Conservation (phyloP, 2,329 filamentous ascomycete genomes). For the Penicillium sp. region DNA sequence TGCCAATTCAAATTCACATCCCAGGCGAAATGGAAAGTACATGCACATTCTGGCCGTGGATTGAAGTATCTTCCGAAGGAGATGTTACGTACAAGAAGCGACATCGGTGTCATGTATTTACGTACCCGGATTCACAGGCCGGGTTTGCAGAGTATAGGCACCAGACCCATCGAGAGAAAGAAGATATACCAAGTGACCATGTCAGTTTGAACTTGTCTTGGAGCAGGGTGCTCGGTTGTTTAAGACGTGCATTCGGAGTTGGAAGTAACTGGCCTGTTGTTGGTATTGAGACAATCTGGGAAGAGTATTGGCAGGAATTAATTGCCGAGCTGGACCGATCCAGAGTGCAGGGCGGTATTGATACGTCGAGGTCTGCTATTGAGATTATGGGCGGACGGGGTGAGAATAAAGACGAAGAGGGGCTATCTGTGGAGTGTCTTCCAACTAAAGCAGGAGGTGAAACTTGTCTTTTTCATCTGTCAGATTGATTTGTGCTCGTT, state of each 20-base stretch:
- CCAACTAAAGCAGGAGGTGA: constrained; percentile 40
- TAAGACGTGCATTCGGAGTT: constrained; percentile 60
- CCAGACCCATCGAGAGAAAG: constrained; percentile 29
- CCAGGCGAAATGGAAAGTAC: constrained; percentile 35
- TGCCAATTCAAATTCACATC: constrained; percentile 58
- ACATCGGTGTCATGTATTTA: constrained; percentile 44
- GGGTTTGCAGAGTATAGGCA: constrained; percentile 69
- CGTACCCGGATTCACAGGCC: constrained; percentile 55
- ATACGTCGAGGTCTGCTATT: constrained; percentile 13
- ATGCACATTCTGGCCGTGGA: constrained; percentile 25
- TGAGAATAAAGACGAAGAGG: constrained; percentile 11
- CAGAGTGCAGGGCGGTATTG: constrained; percentile 13
- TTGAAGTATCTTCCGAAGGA: constrained; percentile 21
- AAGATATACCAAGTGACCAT: constrained; percentile 4
- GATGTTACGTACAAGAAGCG: constrained; percentile 29
- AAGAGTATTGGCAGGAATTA: constrained; percentile 34
- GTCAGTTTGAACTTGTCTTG: constrained; percentile 64
- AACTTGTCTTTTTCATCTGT: not conserved
- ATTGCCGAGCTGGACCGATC: constrained; percentile 18
- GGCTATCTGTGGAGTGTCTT: constrained; percentile 34
- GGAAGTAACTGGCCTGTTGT: constrained; percentile 29
- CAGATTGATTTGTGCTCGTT: constrained; percentile 6
- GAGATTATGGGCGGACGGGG: constrained; percentile 2
- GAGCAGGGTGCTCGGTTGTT: constrained; percentile 59
- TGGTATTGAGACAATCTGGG: constrained; percentile 43